Evolutionary conservation across 495 filamentous ascomycete species (phyloP), one percentile per base, ranked within the genome.

Genomic region (Penicillium maclennaniae): DNA sequence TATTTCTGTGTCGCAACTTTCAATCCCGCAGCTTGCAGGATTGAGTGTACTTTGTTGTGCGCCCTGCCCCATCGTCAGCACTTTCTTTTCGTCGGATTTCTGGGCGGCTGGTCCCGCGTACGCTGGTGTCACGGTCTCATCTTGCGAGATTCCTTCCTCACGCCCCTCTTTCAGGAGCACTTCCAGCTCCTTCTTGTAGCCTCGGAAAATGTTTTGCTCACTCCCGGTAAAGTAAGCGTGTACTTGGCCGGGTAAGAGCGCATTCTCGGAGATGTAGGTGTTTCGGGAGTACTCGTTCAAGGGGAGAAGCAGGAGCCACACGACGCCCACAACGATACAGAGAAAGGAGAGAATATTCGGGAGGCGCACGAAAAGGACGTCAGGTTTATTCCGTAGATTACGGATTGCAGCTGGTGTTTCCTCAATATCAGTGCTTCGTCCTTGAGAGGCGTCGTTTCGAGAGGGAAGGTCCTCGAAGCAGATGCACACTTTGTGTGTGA

Each of bases 221-320:
- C 89, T 95, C 20, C 93, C 92, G 3, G 88, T 85, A 62, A 98
- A 98, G 67, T 98, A 97, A 0, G 95, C 95, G 70, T 97, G 91
- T 12, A 97, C 93, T 64, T 97, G 93, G 15, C 92, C 93, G 0
- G 93, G 93, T 16, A 98, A 77, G 8, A 98, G 84, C 16, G 93
- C 93, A 69, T 98, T 98, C 68, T 98, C 93, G 46, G 92, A 97
- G 59, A 98, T 93, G 71, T 98, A 97, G 10, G 93, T 98, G 42
- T 81, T 75, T 55, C 95, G 85, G 46, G 91, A 96, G 76, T 97
- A 95, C 47, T 91, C 81, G 70, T 98, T 79, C 46, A 97, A 82
- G 27, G 93, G 93, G n/a, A 98, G 84, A 19, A 97, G 79, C 34
- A 96, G 83, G 14, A 98, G 83, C 91, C 91, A 97, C 58, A 81